phyloP scores from a whole-genome alignment of 2,329 filamentous ascomycete species.

The Magnaporthiopsis rhizophila region DNA sequence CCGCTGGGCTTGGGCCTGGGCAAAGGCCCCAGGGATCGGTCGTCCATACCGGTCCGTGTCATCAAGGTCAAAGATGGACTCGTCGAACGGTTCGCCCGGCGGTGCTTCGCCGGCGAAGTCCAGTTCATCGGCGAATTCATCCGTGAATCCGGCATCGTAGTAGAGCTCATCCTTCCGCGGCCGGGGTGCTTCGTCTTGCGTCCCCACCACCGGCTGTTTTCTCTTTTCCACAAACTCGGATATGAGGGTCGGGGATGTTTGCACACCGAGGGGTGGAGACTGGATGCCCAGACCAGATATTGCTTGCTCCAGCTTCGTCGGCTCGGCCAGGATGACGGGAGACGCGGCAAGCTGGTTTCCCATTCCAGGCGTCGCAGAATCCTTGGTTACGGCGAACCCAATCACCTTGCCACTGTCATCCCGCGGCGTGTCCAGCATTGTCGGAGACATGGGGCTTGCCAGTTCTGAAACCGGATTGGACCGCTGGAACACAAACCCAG shows the following conservation, averaged over 20 bases:
- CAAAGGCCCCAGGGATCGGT: constrained; percentile 51
- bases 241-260: too few relatives aligned
- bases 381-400: constrained; percentile 46
- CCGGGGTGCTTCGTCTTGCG: not conserved
- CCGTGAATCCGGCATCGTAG: constrained; percentile 57
- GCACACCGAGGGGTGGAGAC: not conserved
- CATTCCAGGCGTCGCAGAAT: constrained; percentile 27
- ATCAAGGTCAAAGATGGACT: constrained; percentile 64
- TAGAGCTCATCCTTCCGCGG: constrained; percentile 55
- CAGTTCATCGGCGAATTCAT: constrained; percentile 36
- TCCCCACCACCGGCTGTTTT: not conserved
- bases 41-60: constrained; percentile 56
- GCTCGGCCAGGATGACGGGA: constrained; percentile 8
- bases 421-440: constrained; percentile 42
- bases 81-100: constrained; percentile 53
- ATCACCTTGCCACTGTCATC: constrained; percentile 47
- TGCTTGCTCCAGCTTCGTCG: not conserved
- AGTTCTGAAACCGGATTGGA: constrained; percentile 44
- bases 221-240: too few relatives aligned
- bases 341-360: constrained; percentile 13
- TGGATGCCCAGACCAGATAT: constrained; percentile 4
- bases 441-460: constrained; percentile 40
- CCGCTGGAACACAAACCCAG: constrained; percentile 49
- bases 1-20: constrained; percentile 40
- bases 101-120: constrained; percentile 26